Conservation (phyloP, 495 filamentous ascomycete genomes). For the Neurospora sp. region DNA sequence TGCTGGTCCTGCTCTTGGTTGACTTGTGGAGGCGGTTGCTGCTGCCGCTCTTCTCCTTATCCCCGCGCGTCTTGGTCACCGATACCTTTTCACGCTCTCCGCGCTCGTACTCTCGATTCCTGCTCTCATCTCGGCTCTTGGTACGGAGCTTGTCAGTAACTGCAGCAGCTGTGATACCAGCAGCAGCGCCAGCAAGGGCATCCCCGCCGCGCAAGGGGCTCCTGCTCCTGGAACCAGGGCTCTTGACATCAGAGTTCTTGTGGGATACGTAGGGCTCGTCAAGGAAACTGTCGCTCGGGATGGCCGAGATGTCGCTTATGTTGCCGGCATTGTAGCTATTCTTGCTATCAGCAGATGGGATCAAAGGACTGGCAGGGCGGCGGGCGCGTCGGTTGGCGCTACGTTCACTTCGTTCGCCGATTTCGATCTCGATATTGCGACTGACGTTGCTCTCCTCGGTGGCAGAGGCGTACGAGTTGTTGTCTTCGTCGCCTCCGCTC, state of each 20-base stretch:
- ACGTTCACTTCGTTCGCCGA: conserved; percentile 25
- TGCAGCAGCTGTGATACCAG: conserved; percentile 29
- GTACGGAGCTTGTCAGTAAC: conserved; percentile 39
- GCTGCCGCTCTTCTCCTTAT: conserved; percentile 19
- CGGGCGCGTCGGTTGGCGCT: conserved; percentile 29
- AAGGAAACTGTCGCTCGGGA: conserved; percentile 84
- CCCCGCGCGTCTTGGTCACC: conserved; percentile 15
- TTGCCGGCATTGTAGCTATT: conserved; percentile 48
- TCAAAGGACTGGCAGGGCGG: conserved; percentile 44
- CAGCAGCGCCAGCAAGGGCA: conserved; percentile 22
- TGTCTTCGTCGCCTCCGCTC: conserved; percentile 42
- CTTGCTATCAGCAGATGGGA: conserved; percentile 45
- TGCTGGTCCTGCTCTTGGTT: conserved; percentile 48
- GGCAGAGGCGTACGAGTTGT: conserved; percentile 57
- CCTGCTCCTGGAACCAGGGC: conserved; percentile 16
- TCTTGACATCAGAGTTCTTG: conserved; percentile 23
- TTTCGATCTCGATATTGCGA: conserved; percentile 61
- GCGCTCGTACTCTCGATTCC: conserved; percentile 21
- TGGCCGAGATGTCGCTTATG: conserved; percentile 76
- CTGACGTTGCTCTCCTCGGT: conserved; percentile 67
- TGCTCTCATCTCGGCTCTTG: conserved; percentile 31
- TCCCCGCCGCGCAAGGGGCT: conserved; percentile 29
- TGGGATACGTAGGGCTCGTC: conserved; percentile 37
- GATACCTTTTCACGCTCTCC: conserved; percentile 1
- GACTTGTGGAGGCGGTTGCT: conserved; percentile 43